Evolutionary conservation across 306 rosid genomes (phyloP), one percentile per base, ranked within the genome.

Genomic region (Sechiopsis laciniata): DNA sequence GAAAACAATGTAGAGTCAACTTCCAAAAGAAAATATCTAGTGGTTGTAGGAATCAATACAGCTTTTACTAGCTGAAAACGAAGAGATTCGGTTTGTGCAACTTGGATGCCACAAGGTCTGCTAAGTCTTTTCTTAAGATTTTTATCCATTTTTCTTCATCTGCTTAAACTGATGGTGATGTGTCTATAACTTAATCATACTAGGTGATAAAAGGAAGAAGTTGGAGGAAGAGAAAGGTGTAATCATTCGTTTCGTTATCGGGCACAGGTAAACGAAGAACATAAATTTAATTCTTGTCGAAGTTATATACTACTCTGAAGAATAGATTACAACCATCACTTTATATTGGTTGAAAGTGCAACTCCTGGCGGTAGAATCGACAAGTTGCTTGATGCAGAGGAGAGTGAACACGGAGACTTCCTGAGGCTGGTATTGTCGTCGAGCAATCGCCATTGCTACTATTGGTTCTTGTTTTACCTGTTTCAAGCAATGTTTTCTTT

Each of bases 71-170:
- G 96, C 84, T 78, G 86, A 63, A 90, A 82, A 72, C 78, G 96
- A 75, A 85, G 98, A 84, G 96, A 93, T 76, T 93, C 96, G 54
- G 82, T 90, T 77, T 91, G 98, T 81, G 80, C 80, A 78, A 88
- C 98, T 70, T 93, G 96, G 98, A 90, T 90, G 96, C 98, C 98
- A 55, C 88, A 57, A 88, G 96, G 98, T 90, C 9, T 51, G 85
- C 76, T 15, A 22, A 24, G 15, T 22, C 9, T 69, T 14, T 22
- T 69, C 7, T 12, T 22, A 21, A 21, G 53, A 1, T 48, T 67
- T 20, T 22, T 42, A 20, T 68, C 20, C 19, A 0, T 68, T 68
- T 46, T 67, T 12, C 4, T 1, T 22, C 57, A 48, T 48, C 20
- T 52, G 60, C 16, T 24, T 16, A 52, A 50, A 24, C 19, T 52